phyloP scores from a whole-genome alignment of 2,329 filamentous ascomycete species.

The Cladorrhinum sp. region DNA sequence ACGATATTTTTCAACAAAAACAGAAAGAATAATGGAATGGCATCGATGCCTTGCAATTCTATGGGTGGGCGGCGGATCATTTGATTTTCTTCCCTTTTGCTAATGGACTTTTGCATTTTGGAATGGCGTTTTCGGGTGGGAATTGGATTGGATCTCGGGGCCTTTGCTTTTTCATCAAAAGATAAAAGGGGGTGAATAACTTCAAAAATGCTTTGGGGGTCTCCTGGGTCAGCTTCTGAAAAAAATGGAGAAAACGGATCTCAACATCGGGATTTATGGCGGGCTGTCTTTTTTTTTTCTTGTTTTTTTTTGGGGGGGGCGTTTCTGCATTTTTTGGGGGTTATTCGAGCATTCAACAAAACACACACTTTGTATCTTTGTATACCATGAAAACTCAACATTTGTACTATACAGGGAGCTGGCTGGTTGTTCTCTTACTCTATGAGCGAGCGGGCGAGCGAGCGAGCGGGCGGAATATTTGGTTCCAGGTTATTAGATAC shows the following conservation, averaged over 20 bases:
- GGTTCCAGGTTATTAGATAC: no score
- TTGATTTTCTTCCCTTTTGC: background rate
- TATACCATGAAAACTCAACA: no score
- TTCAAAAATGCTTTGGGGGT: background rate
- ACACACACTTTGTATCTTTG: background rate
- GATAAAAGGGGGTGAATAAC: background rate
- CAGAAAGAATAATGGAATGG: slow-evolving; percentile 7
- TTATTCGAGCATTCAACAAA: no score
- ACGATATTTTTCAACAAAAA: slow-evolving; percentile 20
- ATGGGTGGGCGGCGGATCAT: background rate
- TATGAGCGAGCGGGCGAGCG: no score
- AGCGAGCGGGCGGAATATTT: no score
- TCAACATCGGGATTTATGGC: slow-evolving; percentile 24
- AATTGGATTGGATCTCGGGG: background rate
- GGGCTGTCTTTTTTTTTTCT: slow-evolving; percentile 16
- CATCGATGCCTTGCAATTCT: slow-evolving; percentile 12
- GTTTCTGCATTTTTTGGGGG: background rate
- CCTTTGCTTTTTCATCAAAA: background rate
- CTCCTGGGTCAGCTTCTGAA: background rate
- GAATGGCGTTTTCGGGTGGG: background rate
- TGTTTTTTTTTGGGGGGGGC: background rate
- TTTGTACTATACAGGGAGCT: no score
- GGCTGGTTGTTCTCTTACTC: no score
- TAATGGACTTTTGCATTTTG: background rate
- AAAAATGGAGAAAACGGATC: slow-evolving; percentile 13